A percentile compares a stretch with the other conserved stretches of the same genome.
Evolutionary conservation across 768 basidiomycete genomes (phyloP).

Genomic region (Leucocoprinus leucothites): DNA sequence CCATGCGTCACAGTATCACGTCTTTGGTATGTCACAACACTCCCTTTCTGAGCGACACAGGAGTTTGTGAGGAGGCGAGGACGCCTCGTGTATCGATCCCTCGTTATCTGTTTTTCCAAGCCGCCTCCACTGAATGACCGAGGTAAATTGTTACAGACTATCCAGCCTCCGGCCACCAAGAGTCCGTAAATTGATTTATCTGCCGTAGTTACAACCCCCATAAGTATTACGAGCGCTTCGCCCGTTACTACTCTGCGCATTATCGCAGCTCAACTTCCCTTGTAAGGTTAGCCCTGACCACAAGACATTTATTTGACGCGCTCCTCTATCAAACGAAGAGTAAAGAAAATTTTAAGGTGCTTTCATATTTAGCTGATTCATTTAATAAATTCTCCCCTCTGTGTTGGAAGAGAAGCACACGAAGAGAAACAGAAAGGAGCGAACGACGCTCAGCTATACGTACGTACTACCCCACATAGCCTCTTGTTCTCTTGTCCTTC

Average conservation of each 20-base stretch:
- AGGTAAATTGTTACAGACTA: too few relatives aligned
- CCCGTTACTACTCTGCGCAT: background rate
- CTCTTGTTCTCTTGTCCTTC: background rate
- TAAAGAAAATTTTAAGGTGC: too few relatives aligned
- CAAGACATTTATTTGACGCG: conserved; percentile 2
- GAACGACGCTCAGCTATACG: too few relatives aligned
- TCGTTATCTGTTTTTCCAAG: background rate
- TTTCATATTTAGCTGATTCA: too few relatives aligned
- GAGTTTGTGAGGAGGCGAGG: background rate
- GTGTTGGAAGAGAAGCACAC: too few relatives aligned
- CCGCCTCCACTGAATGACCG: too few relatives aligned
- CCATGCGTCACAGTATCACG: background rate
- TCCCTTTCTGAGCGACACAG: background rate
- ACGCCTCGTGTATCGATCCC: conserved; percentile 1
- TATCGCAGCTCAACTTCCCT: background rate
- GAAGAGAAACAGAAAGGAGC: too few relatives aligned
- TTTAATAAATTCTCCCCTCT: too few relatives aligned
- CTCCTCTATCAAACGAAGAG: too few relatives aligned
- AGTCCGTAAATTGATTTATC: background rate
- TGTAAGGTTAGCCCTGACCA: conserved; percentile 3
- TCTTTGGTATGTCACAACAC: background rate
- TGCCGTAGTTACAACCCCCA: background rate
- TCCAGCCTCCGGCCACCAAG: too few relatives aligned
- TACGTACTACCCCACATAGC: too few relatives aligned
- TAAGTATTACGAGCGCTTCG: background rate